Evolutionary conservation across 257 asterid species (phyloP).

Genomic region (Solanum acaule): DNA sequence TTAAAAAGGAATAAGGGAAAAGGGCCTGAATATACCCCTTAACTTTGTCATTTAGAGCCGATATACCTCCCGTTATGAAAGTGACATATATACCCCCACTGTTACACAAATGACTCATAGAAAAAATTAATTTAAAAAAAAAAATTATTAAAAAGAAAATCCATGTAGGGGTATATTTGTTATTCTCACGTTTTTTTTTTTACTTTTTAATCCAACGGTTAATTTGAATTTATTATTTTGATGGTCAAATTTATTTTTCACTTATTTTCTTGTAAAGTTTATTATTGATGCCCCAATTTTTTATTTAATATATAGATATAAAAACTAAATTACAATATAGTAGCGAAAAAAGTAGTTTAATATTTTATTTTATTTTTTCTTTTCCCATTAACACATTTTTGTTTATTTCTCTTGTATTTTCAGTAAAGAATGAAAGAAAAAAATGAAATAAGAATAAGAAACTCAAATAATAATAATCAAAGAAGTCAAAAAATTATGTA

Average conservation of each 20-base stretch:
- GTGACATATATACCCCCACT: neutral
- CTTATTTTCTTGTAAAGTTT: neutral
- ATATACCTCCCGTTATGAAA: neutral
- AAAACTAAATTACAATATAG: neutral
- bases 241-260: neutral
- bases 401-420: neutral
- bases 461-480: neutral
- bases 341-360: neutral
- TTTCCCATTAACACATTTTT: neutral
- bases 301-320: neutral
- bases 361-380: neutral
- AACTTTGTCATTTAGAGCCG: neutral
- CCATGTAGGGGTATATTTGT: neutral
- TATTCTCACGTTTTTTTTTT: too few species aligned
- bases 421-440: neutral
- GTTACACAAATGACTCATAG: neutral
- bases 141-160: too few species aligned
- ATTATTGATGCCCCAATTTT: neutral
- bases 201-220: neutral
- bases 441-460: neutral
- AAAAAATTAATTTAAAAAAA: too few species aligned
- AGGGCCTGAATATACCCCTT: neutral
- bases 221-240: neutral
- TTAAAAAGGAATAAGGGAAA: neutral
- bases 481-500: neutral